Evolutionary conservation across 306 rosid genomes (phyloP), one percentile per base, ranked within the genome.

Genomic region (Ammopiptanthus mongolicus): DNA sequence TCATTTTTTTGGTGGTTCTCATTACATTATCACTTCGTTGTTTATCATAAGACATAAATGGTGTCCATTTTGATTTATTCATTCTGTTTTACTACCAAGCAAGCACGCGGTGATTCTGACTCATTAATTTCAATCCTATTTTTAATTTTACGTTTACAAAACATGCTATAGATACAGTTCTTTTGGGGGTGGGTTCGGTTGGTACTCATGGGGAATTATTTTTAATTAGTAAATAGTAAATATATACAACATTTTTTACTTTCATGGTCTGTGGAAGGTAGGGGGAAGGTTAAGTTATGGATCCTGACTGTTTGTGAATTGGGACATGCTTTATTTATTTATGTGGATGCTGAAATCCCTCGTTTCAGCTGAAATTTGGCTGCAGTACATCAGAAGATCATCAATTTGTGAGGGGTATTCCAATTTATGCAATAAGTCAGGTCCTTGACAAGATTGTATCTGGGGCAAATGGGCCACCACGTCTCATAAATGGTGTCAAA

Each of bases 381-480:
- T 25, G 91, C 85, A 91, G 80, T 70, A 76, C 88, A 6, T 90
- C 98, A 10, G 97, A 95, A 86, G 97, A 90, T 87, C 98, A 91
- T 87, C 96, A 91, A 74, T 95, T 91, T 85, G 97, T 95, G 33
- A 86, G 98, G 83, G 98, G 98, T 50, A 82, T 95, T 60, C 98
- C 98, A 2, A 85, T 95, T 74, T 91, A 88, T 81, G 79, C 97
- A 42, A 88, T 95, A 82, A 90, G 96, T 74, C 83, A 91, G 82
- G 98, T 90, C 76, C 97, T 91, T 76, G 89, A 95, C 79, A 87
- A 88, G 87, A 91, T 95, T 60, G 65, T 90, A 71, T 82, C 83
- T 73, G 97, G 96, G 72, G 89, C 86, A 63, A 87, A 82, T 29
- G 98, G 98, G 67, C 81, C 93, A 44, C 86, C 89, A 62, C 97